Conservation (phyloP, 352 stramenopile species). For the Globisporangium paroecandrum region DNA sequence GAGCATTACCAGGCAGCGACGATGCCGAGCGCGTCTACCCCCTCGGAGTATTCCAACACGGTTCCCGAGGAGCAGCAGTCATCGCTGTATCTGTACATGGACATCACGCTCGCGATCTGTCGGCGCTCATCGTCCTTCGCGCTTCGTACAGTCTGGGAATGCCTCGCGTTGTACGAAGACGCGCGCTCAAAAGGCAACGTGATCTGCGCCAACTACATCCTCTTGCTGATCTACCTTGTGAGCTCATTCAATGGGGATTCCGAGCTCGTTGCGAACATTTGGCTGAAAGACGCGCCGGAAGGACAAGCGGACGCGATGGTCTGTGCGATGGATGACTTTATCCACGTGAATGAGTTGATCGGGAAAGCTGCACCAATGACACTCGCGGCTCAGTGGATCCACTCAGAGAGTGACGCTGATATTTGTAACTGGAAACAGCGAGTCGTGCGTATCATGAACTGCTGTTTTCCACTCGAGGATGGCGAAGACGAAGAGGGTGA, state of each 20-base stretch:
- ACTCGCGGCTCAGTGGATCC: slow-evolving; percentile 24
- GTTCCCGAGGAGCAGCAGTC: slow-evolving; percentile 21
- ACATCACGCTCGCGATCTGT: slow-evolving; percentile 30
- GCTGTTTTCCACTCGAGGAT: neutral
- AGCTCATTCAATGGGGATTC: slow-evolving; percentile 32
- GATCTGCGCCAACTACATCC: slow-evolving; percentile 26
- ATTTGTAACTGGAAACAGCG: slow-evolving; percentile 12
- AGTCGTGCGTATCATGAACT: slow-evolving; percentile 8
- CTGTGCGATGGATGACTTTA: slow-evolving; percentile 25
- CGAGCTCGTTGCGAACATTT: slow-evolving; percentile 19
- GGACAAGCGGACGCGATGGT: slow-evolving; percentile 21
- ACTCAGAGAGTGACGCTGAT: slow-evolving; percentile 17
- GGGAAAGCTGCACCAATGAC: slow-evolving; percentile 19
- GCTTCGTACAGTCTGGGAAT: slow-evolving; percentile 37
- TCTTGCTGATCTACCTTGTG: slow-evolving; percentile 31
- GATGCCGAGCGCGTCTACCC: slow-evolving; percentile 22
- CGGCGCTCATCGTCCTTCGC: slow-evolving; percentile 27
- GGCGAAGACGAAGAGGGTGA: neutral
- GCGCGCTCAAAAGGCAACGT: slow-evolving; percentile 14
- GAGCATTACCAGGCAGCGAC: slow-evolving; percentile 30
- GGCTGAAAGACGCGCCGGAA: slow-evolving; percentile 23
- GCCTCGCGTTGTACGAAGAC: slow-evolving; percentile 29
- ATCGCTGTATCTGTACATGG: slow-evolving; percentile 30
- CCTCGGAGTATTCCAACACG: slow-evolving; percentile 3
- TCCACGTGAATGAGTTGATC: slow-evolving; percentile 12